Evolutionary conservation across 306 rosid genomes (phyloP), one percentile per base, ranked within the genome.

Genomic region (Fragaria vesca): DNA sequence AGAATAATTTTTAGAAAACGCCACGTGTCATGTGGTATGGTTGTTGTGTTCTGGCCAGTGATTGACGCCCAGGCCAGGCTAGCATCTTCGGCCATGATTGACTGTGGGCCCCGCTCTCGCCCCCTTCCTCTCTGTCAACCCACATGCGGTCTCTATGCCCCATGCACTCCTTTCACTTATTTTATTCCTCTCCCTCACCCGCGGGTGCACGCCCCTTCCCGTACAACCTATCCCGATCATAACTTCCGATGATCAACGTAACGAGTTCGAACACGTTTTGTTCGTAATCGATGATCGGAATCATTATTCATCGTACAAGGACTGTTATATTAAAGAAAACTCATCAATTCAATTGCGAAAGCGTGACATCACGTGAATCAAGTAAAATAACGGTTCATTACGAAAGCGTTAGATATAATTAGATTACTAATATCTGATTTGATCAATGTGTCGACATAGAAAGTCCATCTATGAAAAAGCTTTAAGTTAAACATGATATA

Each of bases 51-150:
- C 75, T 82, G 85, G 89, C 91, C 79, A 87, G 88, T 80, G 90
- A 82, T 72, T 81, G 97, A 90, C 81, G 96, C 8, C 38, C 21
- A 63, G 69, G 66, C 91, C 96, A 92, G 97, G 81, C 93, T 90
- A 78, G 97, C 96, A 85, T 81, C 84, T 65, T 40, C 17, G 13
- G 45, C 46, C 26, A 90, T 93, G 84, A 83, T 93, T 90, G 89
- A 16, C 61, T 52, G 80, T 79, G 86, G 93, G 87, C 24, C 90
- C 96, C 91, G 80, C 75, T 12, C 18, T 16, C 61, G 55, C 81
- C 72, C 71, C 71, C 43, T 17, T 82, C 81, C 77, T 55, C 82
- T 83, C 91, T 90, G 92, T 89, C 92, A 78, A 72, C 78, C 95
- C 93, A 89, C 93, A 89, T 89, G 93, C 89, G 68, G 52, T 82